Conservation (phyloP, 2,329 filamentous ascomycete species). For the Xylariales sp. region DNA sequence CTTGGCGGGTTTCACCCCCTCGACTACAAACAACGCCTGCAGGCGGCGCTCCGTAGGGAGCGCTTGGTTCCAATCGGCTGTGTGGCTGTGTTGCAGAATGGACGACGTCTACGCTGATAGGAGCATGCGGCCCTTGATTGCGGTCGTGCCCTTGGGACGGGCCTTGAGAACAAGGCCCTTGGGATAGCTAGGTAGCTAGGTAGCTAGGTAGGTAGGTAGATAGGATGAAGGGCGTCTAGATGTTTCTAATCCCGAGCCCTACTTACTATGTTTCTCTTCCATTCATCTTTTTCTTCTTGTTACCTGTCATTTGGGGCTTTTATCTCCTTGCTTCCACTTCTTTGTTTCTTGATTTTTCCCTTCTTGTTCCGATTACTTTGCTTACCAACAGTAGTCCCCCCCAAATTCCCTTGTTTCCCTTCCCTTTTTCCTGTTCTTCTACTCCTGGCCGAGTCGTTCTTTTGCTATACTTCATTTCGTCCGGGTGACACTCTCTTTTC, state of each 20-base stretch:
- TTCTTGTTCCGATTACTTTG: conserved; percentile 27
- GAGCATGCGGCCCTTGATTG: conserved; percentile 12
- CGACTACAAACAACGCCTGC: conserved; percentile 27
- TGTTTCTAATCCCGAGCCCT: conserved; percentile 29
- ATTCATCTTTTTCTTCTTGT: conserved; percentile 38
- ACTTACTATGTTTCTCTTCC: conserved; percentile 35
- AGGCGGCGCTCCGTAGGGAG: conserved; percentile 6
- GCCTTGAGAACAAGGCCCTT: too few relatives aligned
- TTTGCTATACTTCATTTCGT: conserved; percentile 39
- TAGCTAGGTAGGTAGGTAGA: background rate
- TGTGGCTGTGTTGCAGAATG: conserved; percentile 11
- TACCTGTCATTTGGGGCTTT: conserved; percentile 46
- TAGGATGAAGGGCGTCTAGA: conserved; percentile 8
- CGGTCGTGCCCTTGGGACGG: background rate
- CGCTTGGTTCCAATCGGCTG: background rate
- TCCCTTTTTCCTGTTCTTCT: conserved; percentile 26
- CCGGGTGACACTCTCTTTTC: conserved; percentile 41
- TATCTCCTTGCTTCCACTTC: conserved; percentile 38
- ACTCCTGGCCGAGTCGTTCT: conserved; percentile 50
- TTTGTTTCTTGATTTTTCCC: conserved; percentile 34
- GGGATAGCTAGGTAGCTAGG: too few relatives aligned
- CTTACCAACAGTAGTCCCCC: conserved; percentile 36
- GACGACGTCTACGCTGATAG: background rate
- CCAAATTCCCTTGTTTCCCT: conserved; percentile 35
- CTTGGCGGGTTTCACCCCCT: conserved; percentile 30